Conservation (phyloP, 2,329 filamentous ascomycete genomes). For the Penicillium aurantiogriseum region DNA sequence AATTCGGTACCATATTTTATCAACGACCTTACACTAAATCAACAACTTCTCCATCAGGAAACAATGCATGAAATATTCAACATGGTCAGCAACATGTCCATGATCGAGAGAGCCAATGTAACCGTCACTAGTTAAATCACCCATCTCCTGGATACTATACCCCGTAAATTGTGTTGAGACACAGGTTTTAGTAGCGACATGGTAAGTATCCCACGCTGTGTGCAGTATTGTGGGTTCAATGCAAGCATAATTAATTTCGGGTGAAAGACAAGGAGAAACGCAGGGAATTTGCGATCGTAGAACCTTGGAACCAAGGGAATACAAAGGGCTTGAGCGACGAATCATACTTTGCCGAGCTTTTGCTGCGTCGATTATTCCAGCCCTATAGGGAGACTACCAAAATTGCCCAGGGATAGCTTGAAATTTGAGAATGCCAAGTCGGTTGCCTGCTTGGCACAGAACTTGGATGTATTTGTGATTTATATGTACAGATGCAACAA, state of each 20-base stretch:
- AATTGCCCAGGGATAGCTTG: not conserved
- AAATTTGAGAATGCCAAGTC: conserved; percentile 3
- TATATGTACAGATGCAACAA: conserved; percentile 3
- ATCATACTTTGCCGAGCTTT: not conserved
- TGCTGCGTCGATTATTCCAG: not conserved
- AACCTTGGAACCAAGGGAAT: not conserved
- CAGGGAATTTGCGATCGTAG: not conserved
- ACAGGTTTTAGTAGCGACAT: too few relatives aligned
- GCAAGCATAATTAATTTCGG: not conserved
- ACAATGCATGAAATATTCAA: not conserved
- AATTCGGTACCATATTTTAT: not conserved
- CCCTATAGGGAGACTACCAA: not conserved
- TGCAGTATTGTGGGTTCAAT: not conserved
- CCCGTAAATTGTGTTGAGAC: too few relatives aligned
- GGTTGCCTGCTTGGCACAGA: conserved; percentile 1
- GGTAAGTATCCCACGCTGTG: too few relatives aligned
- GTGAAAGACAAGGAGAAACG: not conserved
- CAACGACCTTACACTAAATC: not conserved
- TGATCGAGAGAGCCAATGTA: too few relatives aligned
- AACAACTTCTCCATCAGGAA: not conserved
- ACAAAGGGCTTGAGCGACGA: not conserved
- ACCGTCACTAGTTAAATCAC: too few relatives aligned
- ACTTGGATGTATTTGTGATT: not conserved
- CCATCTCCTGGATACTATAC: too few relatives aligned
- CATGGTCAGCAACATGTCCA: not conserved